Base-by-base conservation (phyloP, 139 green algal genomes). In the Chlamydomonas sp. region DNA sequence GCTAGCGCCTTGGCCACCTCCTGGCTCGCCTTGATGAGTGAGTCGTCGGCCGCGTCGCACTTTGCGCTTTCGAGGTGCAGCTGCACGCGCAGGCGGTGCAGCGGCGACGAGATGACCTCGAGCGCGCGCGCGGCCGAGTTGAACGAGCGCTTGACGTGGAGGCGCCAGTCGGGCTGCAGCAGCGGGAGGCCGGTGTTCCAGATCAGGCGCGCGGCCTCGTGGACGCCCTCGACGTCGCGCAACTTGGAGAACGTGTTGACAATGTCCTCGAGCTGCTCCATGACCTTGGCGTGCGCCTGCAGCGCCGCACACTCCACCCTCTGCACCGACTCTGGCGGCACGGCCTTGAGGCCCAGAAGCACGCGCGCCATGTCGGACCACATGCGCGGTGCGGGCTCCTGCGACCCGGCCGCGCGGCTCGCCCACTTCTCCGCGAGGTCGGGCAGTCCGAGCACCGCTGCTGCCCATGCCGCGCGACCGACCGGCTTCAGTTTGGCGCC, bases 161-260 rank as follows among this genome's bases (percentile, higher is more conserved):
- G 39, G 0, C 79, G 76, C 30, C 70, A 72, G 22, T 68, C 36
- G 2, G 74, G 74, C 74, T 88, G 78, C 60, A 90, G 62, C 67
- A 90, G 70, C 31, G 78, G 72, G n/a, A 90, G 67, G 24, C 77
- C 78, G 43, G 81, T 74, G 62, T 85, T 88, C 84, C 84, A 90
- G 33, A 76, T 76, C 28, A 90, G 74, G 1, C 78, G 69, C 5
- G 65, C 61, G n/a, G 74, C 71, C 48, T 83, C 76, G 50, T 90
- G 84, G 16, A 85, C 68, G 31, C 81, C 84, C 36, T 79, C 70
- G 20, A 82, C 75, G 35, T 87, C 84, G 1, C 65, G 58, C 26
- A 85, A 50, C 73, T 83, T 79, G 39, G 70, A 78, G 70, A 80
- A 83, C 26, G 73, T 73, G 33, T 66, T 80, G 30, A 77, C 59